A percentile compares a stretch with the other conserved stretches of the same genome.
These are phyloP conservation scores for Apophysomyces trapeziformis DNA, from an alignment of 371 early-diverging fungal genomes.

Conservation along the genomic window DNA sequence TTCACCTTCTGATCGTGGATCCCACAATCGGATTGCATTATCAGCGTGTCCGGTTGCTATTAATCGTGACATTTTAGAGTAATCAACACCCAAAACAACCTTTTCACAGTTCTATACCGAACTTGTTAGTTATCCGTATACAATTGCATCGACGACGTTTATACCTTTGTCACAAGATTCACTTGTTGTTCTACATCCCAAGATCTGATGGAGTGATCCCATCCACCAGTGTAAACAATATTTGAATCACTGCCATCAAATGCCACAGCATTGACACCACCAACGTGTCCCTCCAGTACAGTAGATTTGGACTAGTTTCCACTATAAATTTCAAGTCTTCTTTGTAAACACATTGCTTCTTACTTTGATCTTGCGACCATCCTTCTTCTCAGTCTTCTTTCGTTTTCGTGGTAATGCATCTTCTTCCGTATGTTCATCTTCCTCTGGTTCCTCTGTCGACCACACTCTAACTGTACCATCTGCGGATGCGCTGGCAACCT, in stretches of 20 bases:
- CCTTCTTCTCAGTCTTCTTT: constrained; percentile 54
- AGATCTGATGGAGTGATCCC: constrained; percentile 90
- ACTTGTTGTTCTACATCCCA: constrained; percentile 87
- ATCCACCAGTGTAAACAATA: constrained; percentile 83
- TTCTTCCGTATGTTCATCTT: constrained; percentile 63
- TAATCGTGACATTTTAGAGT: constrained; percentile 69
- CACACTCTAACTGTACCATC: constrained; percentile 84
- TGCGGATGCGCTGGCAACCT: constrained; percentile 82
- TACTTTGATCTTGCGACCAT: constrained; percentile 55
- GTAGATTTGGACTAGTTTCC: constrained; percentile 41
- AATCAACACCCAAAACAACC: constrained; percentile 76
- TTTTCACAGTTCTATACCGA: constrained; percentile 81
- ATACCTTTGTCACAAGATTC: constrained; percentile 76
- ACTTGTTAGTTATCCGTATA: neutral
- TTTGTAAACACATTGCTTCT: neutral
- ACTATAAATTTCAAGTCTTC: neutral
- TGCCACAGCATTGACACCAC: constrained; percentile 75
- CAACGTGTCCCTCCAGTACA: constrained; percentile 79
- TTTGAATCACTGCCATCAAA: constrained; percentile 61
- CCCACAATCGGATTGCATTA: constrained; percentile 83
- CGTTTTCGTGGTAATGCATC: constrained; percentile 51
- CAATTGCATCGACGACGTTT: neutral
- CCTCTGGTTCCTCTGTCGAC: constrained; percentile 61
- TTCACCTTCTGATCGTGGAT: constrained; percentile 77
- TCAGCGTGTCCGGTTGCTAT: constrained; percentile 92